Percentiles rank a stretch among this genome's conserved stretches.
These are phyloP conservation scores for Heliocybe sulcata DNA, from an alignment of 1,284 basidiomycete species.

Conservation along the genomic window DNA sequence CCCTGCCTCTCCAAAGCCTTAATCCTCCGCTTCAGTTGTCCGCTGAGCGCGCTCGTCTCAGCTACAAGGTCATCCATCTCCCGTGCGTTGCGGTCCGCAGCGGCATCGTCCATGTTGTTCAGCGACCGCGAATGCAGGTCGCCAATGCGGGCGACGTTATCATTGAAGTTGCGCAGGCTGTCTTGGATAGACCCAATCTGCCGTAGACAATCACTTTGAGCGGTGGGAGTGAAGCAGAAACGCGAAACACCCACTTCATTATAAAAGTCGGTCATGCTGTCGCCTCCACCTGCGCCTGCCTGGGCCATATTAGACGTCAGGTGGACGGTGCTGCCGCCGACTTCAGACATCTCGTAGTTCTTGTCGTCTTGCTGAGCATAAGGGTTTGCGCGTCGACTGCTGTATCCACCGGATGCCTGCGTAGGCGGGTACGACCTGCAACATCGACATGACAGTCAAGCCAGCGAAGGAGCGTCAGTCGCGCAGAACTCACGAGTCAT, in stretches of 20 bases:
- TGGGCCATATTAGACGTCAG: conserved; percentile 22
- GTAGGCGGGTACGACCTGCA: conserved; percentile 53
- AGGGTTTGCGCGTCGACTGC: conserved; percentile 49
- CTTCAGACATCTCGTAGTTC: conserved; percentile 65
- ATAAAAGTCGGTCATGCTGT: conserved; percentile 68
- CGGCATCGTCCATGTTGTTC: conserved; percentile 71
- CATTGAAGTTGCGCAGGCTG: conserved; percentile 58
- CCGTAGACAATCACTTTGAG: background rate
- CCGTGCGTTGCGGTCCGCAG: conserved; percentile 51
- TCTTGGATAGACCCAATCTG: conserved; percentile 75
- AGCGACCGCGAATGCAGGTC: conserved; percentile 72
- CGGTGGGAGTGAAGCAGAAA: background rate
- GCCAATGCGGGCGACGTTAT: conserved; percentile 61
- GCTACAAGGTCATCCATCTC: conserved; percentile 71
- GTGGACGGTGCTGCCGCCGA: conserved; percentile 49
- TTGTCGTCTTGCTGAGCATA: conserved; percentile 60
- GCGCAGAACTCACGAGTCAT: conserved; percentile 24
- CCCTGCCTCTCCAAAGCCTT: conserved; percentile 72
- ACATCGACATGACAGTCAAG: conserved; percentile 4
- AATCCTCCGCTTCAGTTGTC: conserved; percentile 70
- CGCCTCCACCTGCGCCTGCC: conserved; percentile 27
- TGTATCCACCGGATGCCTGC: conserved; percentile 42
- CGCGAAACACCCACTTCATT: conserved; percentile 50
- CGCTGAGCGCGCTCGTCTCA: conserved; percentile 73
- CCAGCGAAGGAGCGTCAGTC: conserved; percentile 1